Evolutionary conservation across 2,329 filamentous ascomycete genomes (phyloP), one percentile per base, ranked within the genome.

Genomic region (Paecilomyces formosus): DNA sequence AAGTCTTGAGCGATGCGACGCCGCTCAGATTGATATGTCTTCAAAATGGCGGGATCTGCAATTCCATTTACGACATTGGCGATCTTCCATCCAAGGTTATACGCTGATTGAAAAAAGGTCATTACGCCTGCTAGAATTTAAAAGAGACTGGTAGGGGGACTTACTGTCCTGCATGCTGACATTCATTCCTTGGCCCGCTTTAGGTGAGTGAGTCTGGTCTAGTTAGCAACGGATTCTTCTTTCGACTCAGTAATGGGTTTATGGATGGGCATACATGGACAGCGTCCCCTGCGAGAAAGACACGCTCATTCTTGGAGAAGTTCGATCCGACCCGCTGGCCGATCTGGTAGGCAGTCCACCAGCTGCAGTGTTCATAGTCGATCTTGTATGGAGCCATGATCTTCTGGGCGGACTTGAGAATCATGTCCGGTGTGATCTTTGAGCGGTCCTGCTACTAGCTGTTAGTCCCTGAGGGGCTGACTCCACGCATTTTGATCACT

Each of bases 251-350:
- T 88, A 86, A 21, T 8, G 13, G 13, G 35, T 21, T 24, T 8
- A 1, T 13, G 13, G 22, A 26, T 26, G 22, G n/a, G 6, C 0
- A 79, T 83, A 63, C 18, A 52, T 81, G 79, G 1, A 83, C 82
- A 1, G 85, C 87, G 70, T 89, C 88, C 1, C 88, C 88, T 0
- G 86, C 85, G 3, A 90, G 77, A 68, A 92, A 91, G 9, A 92
- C 78, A 3, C 86, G 79, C 24, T 82, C 78, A 12, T 76, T 72
- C 6, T 77, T 77, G 49, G 79, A 81, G 69, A 87, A 88, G 50
- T 79, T 75, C 1, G 78, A 79, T 3, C 82, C 84, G 0, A 88
- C 81, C 5, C 87, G 78, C 66, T 89, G 86, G 0, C 86, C 86
- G 53, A 89, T 87, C 61, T 88, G 81, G 63, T 88, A 88, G 0